These are phyloP conservation scores for Aphanomyces invadans DNA, from an alignment of 352 stramenopile genomes.

Conservation along the genomic window DNA sequence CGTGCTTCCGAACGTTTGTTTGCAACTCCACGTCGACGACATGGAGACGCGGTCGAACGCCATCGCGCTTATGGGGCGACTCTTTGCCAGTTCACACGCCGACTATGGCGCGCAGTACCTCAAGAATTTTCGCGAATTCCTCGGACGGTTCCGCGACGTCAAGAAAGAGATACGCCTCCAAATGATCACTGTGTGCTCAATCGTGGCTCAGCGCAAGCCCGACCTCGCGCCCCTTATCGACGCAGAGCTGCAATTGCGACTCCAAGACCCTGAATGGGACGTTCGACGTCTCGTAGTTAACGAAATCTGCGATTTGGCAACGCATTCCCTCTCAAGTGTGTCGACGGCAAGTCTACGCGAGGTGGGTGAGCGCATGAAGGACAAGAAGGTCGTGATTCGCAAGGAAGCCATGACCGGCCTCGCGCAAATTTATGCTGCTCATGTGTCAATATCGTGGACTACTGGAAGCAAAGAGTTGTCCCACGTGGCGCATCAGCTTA, in stretches of 20 bases:
- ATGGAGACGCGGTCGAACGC: conserved; percentile 70
- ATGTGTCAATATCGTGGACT: conserved; percentile 40
- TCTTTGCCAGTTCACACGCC: conserved; percentile 68
- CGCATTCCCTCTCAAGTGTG: conserved; percentile 56
- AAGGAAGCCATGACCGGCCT: conserved; percentile 86
- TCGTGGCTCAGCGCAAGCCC: conserved; percentile 66
- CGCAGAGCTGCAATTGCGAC: conserved; percentile 57
- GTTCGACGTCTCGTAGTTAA: conserved; percentile 67
- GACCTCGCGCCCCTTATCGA: conserved; percentile 53
- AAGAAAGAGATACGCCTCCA: conserved; percentile 82
- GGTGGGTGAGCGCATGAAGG: conserved; percentile 82
- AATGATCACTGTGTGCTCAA: conserved; percentile 63
- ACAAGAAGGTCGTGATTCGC: conserved; percentile 68
- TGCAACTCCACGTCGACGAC: conserved; percentile 82
- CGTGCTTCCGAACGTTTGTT: conserved; percentile 78
- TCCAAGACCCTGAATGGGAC: conserved; percentile 80
- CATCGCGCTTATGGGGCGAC: conserved; percentile 60
- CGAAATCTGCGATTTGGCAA: conserved; percentile 73
- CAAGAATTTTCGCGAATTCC: conserved; percentile 79
- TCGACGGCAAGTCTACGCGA: conserved; percentile 57
- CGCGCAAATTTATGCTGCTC: conserved; percentile 66
- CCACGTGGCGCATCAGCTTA: conserved; percentile 31
- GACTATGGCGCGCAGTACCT: conserved; percentile 71
- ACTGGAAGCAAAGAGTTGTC: conserved; percentile 36
- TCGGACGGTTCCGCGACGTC: conserved; percentile 76